A percentile compares a stretch with the other conserved stretches of the same genome.
These are phyloP conservation scores for Rhododendron griersonianum DNA, from an alignment of 148 eudicot species.

Conservation along the genomic window DNA sequence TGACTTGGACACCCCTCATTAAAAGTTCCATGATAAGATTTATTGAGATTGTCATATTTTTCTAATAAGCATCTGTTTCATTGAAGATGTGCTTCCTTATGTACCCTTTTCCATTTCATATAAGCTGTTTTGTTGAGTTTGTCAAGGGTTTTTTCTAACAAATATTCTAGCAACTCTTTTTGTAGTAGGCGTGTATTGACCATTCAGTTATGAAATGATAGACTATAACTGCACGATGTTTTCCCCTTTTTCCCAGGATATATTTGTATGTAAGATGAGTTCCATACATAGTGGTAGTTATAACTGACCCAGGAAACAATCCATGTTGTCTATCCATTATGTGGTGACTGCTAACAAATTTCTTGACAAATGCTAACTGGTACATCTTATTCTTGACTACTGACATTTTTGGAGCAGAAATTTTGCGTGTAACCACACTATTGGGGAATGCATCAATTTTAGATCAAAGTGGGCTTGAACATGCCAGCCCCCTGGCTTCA, in stretches of 20 bases:
- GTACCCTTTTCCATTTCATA: neutral
- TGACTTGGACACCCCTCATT: neutral
- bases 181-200: neutral
- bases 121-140: neutral
- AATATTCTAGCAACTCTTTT: neutral
- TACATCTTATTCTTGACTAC: conserved; percentile 93
- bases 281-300: conserved; percentile 18
- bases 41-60: neutral
- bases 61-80: neutral
- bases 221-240: conserved; percentile 2
- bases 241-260: neutral
- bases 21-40: neutral
- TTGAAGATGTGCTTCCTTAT: neutral
- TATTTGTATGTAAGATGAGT: conserved; percentile 8
- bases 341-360: conserved; percentile 67
- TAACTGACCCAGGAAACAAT: conserved; percentile 44
- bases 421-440: conserved; percentile 95
- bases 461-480: conserved; percentile 99
- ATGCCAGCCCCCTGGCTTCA: conserved; percentile 93
- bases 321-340: conserved; percentile 49
- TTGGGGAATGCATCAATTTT: conserved; percentile 99
- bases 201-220: neutral
- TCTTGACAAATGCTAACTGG: conserved; percentile 83
- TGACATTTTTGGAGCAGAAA: conserved; percentile 99
- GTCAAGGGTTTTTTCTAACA: neutral